Base-by-base conservation (phyloP, 371 early-diverging fungal species). In the Fennellomyces sp. region DNA sequence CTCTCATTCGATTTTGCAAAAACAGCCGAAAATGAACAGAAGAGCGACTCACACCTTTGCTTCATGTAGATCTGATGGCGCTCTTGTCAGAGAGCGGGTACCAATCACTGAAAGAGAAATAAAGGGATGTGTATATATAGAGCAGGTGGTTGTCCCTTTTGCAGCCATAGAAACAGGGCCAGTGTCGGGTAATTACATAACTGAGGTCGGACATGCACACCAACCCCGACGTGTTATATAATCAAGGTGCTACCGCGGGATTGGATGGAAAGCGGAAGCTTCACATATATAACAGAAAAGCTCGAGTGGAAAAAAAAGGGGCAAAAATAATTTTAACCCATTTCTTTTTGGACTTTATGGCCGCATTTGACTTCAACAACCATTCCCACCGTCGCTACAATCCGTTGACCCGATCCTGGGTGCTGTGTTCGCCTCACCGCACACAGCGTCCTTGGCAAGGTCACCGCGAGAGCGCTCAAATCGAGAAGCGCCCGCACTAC, bases 371-470 rank as follows among this genome's bases (percentile, higher is more conserved):
- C 38, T 75, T 67, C 38, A 73, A 31, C 39, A 68, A 65, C 21
- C 89, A 94, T 62, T 89, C 93, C 27, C 96, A 95, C 68, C 83
- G 91, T 30, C 88, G 97, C 5, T 92, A 81, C 82, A 97, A 97
- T 66, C 96, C 96, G 19, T 73, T 97, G 55, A 90, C 90, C 2
- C 78, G 85, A 51, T 80, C 91, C 0, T 97, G 96, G 96, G 92
- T 96, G 13, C 81, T 96, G 21, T 94, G 94, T 70, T 96, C 96
- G 8, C 97, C 97, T 12, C 97, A 97, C 67, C 89, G 97, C 27
- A 91, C 93, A 23, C 91, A 92, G 61, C 84, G 97, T 38, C 97
- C 97, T 12, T 97, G 97, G 97, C 88, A 86, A 62, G 95, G 95
- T 56, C 87, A 89, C 48, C 83, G 88, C 53, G 88, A 88, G 60